Evolutionary conservation across 192 early-diverging fungal genomes (phyloP).

Genomic region (Rhizophagus clarus): DNA sequence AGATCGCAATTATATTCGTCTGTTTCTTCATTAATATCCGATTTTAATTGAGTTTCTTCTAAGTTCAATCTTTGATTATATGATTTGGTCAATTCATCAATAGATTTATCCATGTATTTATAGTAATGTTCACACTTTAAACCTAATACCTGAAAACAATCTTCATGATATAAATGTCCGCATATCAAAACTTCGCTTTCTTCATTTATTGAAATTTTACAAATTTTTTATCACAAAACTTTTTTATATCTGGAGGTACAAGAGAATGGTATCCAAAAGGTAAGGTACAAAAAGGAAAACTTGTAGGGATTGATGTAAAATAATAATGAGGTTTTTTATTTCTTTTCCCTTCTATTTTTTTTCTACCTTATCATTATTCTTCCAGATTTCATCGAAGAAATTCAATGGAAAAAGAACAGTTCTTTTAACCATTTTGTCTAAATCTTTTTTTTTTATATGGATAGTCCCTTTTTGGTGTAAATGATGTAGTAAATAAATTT

Average conservation of each 20-base stretch:
- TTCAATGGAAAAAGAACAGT: background rate
- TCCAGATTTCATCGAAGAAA: constrained; percentile 1
- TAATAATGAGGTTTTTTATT: constrained; percentile 3
- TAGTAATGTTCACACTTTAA: background rate
- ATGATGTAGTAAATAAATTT: background rate
- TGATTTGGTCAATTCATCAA: constrained; percentile 1
- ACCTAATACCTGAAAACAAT: background rate
- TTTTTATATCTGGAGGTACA: background rate
- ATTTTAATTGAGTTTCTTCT: background rate
- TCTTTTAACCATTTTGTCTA: background rate
- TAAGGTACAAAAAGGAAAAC: background rate
- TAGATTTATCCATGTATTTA: background rate
- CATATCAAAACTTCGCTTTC: background rate
- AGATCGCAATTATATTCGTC: too few species aligned
- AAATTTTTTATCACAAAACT: background rate
- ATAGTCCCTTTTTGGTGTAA: background rate
- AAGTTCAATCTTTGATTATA: background rate
- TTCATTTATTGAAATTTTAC: background rate
- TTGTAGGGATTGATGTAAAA: background rate
- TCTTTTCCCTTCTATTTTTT: background rate
- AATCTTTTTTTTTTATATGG: constrained; percentile 6
- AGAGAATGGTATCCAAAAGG: background rate
- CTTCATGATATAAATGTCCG: background rate
- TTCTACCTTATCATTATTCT: background rate
- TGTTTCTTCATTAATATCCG: too few species aligned